Evolutionary conservation across 2,329 filamentous ascomycete genomes (phyloP).

Genomic region (Neofusicoccum kwambonambiense): DNA sequence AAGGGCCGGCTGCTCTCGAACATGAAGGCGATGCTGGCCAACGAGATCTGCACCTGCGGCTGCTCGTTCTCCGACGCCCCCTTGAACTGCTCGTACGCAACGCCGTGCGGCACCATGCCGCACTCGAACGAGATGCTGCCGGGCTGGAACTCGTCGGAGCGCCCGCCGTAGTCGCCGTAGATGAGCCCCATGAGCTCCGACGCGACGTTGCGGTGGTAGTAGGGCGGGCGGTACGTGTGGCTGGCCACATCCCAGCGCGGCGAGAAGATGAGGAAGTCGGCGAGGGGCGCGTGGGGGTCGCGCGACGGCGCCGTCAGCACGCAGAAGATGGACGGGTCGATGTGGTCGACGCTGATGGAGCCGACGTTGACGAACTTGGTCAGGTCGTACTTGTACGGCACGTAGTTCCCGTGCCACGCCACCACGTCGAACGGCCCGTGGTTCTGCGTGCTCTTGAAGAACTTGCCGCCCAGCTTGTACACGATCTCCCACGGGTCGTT

Average conservation of each 20-base stretch:
- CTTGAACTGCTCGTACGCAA: constrained; percentile 56
- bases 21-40: constrained; percentile 64
- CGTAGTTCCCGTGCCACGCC: constrained; percentile 76
- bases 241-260: constrained; percentile 63
- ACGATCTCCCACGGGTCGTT: constrained; percentile 42
- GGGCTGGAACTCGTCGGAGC: constrained; percentile 56
- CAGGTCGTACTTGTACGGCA: constrained; percentile 77
- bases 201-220: constrained; percentile 66
- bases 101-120: constrained; percentile 68
- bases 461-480: constrained; percentile 60
- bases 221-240: constrained; percentile 60
- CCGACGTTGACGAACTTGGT: constrained; percentile 75
- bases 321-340: constrained; percentile 75
- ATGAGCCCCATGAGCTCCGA: constrained; percentile 67
- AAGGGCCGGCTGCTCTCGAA: constrained; percentile 53
- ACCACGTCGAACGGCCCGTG: constrained; percentile 79
- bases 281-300: constrained; percentile 60
- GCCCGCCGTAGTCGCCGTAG: constrained; percentile 54
- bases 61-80: constrained; percentile 53
- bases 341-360: constrained; percentile 72
- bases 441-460: constrained; percentile 64
- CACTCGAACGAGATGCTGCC: constrained; percentile 66
- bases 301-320: constrained; percentile 60
- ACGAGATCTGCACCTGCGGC: constrained; percentile 36
- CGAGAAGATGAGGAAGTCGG: constrained; percentile 65